Conservation (phyloP, 148 eudicot genomes). For the Gaultheria prostrata region DNA sequence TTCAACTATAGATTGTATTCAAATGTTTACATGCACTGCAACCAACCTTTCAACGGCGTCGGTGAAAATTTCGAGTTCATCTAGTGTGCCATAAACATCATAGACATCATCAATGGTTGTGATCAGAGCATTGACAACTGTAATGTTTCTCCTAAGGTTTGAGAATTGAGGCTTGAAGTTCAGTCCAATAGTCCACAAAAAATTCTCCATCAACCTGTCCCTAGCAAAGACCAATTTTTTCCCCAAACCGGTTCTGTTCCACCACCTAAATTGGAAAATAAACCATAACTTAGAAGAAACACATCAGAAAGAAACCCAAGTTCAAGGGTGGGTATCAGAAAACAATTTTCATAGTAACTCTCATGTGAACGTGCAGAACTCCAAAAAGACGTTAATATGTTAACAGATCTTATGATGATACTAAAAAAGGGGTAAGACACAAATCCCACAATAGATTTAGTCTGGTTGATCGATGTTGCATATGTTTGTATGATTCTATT, state of each 20-base stretch:
- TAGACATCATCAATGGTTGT: constrained; percentile 2
- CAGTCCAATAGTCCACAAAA: not conserved
- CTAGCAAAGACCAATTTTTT: not conserved
- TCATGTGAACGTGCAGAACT: too few relatives aligned
- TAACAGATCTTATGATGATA: too few relatives aligned
- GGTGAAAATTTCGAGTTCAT: not conserved
- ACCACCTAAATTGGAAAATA: not conserved
- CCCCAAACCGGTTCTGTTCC: not conserved
- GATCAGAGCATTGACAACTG: not conserved
- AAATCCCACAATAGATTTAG: not conserved
- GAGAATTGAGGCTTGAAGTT: not conserved
- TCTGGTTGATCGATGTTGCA: not conserved
- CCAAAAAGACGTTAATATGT: too few relatives aligned
- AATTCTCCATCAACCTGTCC: constrained; percentile 14
- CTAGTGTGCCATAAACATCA: not conserved
- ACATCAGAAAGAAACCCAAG: not conserved
- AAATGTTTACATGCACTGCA: too few relatives aligned
- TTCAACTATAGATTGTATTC: not conserved
- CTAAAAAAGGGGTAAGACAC: too few relatives aligned
- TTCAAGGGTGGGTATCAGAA: too few relatives aligned
- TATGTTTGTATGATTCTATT: not conserved
- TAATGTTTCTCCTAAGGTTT: not conserved
- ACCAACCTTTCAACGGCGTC: not conserved
- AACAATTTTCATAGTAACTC: too few relatives aligned
- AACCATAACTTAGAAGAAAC: not conserved